Evolutionary conservation across 495 filamentous ascomycete genomes (phyloP).

Genomic region (Neurospora sp.): DNA sequence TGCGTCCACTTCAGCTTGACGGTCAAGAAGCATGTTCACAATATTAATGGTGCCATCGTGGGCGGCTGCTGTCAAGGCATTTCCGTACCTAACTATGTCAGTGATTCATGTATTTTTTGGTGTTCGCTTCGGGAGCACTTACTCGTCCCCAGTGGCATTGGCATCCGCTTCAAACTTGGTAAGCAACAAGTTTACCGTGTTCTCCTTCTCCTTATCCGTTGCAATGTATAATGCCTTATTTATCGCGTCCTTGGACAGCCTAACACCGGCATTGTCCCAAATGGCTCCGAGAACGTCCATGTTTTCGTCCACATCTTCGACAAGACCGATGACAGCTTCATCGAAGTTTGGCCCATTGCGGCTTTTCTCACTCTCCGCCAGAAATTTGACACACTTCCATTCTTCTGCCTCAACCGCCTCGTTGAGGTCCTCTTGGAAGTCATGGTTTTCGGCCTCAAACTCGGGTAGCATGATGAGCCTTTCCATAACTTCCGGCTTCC

Average conservation of each 20-base stretch:
- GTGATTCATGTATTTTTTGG: background rate
- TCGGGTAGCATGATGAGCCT: background rate
- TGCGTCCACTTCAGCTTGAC: too few relatives aligned
- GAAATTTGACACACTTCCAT: background rate
- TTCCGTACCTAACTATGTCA: conserved; percentile 3
- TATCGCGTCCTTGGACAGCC: too few relatives aligned
- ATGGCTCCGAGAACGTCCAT: background rate
- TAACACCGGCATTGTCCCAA: background rate
- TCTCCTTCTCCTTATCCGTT: background rate
- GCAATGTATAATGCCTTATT: background rate
- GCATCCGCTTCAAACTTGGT: conserved; percentile 19
- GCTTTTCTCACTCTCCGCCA: background rate
- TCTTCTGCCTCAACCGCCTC: background rate
- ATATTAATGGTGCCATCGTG: background rate
- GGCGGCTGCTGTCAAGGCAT: conserved; percentile 2
- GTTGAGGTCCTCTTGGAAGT: background rate
- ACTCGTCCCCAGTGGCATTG: background rate
- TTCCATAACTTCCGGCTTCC: background rate
- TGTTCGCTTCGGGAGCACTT: background rate
- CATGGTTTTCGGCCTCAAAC: background rate
- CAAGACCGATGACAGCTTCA: background rate
- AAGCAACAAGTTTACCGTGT: background rate
- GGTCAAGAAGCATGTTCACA: background rate
- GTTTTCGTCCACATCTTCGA: background rate
- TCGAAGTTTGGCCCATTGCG: background rate